Evolutionary conservation across 164 flowering plant species (phyloP).

Genomic region (Cinnamomum chago): DNA sequence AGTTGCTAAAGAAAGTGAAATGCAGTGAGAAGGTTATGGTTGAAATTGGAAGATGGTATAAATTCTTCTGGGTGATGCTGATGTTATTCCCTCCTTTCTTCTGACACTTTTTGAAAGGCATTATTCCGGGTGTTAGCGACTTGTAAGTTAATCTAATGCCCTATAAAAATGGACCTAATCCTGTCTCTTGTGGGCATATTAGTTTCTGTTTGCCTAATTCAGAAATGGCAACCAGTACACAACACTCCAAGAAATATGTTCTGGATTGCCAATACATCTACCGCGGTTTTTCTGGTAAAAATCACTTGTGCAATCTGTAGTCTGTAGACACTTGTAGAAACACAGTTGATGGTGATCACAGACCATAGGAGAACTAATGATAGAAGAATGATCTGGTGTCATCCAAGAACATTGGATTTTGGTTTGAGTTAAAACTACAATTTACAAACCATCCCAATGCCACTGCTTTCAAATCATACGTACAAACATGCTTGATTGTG

Average conservation of each 20-base stretch:
- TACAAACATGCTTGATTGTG: too few species aligned
- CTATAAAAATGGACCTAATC: conserved; percentile 13
- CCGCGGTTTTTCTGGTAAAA: conserved; percentile 23
- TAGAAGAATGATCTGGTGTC: too few species aligned
- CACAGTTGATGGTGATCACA: too few species aligned
- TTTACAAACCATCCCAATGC: too few species aligned
- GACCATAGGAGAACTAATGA: too few species aligned
- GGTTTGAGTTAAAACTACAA: too few species aligned
- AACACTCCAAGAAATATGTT: conserved; percentile 17
- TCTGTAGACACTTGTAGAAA: too few species aligned
- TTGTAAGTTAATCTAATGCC: background rate
- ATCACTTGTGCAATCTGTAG: too few species aligned
- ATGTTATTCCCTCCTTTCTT: conserved; percentile 14
- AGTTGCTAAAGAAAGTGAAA: conserved; percentile 25
- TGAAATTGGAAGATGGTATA: conserved; percentile 33
- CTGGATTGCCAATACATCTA: conserved; percentile 25
- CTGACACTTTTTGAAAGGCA: conserved; percentile 16
- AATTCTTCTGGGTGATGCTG: conserved; percentile 18
- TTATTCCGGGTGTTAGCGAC: background rate
- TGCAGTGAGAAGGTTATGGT: conserved; percentile 17
- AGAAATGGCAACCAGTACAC: conserved; percentile 17
- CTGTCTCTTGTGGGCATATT: background rate
- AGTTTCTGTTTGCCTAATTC: background rate
- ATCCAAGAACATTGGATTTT: too few species aligned
- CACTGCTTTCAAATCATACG: too few species aligned